Base-by-base conservation (phyloP, 208 protist species). In the Leishmania tarentolae region DNA sequence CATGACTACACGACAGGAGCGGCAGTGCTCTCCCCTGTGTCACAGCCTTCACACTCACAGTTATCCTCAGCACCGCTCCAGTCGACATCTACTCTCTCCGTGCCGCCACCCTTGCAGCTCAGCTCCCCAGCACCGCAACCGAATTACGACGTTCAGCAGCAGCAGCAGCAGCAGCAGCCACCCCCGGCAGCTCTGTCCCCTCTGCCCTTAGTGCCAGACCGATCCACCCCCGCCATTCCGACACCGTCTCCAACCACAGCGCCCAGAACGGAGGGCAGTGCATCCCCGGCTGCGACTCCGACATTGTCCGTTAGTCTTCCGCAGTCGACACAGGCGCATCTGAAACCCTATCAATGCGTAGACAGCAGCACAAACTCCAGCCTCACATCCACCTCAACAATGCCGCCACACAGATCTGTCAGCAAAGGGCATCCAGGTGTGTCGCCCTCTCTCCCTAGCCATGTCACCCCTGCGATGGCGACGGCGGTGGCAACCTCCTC, bases 331-430 rank as follows among this genome's bases (percentile, higher is more conserved):
- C n/a, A 76, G 66, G 69, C 56, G 35, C 50, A 42, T 69, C 21
- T 11, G 28, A 80, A 71, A 61, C 52, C 70, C 9, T 53, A 80
- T 42, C 47, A 80, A 59, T 68, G 75, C 76, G 70, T 71, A 8
- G 81, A 84, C 35, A 84, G 81, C 81, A 81, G 52, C 61, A 80
- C 81, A 8, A 80, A 61, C 61, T 84, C 81, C 15, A 80, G 75
- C 47, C 50, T 84, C 15, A 80, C 75, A 72, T 84, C 81, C 52
- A 73, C 81, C 70, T 84, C 81, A 0, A 84, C 81, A 28, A 59
- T 80, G 76, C 81, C 81, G 40, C 81, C 81, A 2, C 21, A 80
- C 70, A 75, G 66, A 13, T 75, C 50, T 44, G 69, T 80, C 35
- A 77, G 57, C 40, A 77, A 77, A 31, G 74, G 74, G 53, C 52